A percentile compares a stretch with the other conserved stretches of the same genome.
These are phyloP conservation scores for Cytospora schulzeri DNA, from an alignment of 2,329 filamentous ascomycete genomes.

Conservation along the genomic window DNA sequence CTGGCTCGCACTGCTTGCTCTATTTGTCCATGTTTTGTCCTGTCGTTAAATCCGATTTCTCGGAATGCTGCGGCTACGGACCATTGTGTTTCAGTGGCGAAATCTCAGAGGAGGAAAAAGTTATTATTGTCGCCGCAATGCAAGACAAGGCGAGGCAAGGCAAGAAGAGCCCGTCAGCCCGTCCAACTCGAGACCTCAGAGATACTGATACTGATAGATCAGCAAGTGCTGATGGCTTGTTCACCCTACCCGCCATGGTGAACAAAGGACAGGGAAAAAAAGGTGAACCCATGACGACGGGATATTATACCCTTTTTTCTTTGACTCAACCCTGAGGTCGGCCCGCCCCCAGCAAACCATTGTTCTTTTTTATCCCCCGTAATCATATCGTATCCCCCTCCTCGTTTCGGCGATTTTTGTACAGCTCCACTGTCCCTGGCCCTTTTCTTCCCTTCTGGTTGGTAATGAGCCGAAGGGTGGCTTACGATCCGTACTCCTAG, in stretches of 20 bases:
- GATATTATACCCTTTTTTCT: neutral
- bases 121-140: too few relatives aligned
- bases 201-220: neutral
- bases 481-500: constrained; percentile 9
- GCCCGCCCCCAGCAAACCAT: neutral
- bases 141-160: too few relatives aligned
- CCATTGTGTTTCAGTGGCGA: neutral
- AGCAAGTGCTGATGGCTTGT: neutral
- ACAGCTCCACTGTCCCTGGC: neutral
- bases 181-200: neutral
- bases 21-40: constrained; percentile 1
- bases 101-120: too few relatives aligned
- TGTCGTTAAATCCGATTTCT: neutral
- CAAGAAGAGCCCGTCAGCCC: too few relatives aligned
- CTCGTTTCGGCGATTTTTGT: neutral
- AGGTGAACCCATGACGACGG: neutral
- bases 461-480: neutral
- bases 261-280: neutral
- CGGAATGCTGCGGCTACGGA: too few relatives aligned
- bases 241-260: neutral
- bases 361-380: neutral
- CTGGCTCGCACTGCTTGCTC: constrained; percentile 16
- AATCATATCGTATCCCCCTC: neutral
- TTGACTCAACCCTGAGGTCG: neutral
- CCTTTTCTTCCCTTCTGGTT: constrained; percentile 1